Evolutionary conservation across 345 rosid species (phyloP), one percentile per base, ranked within the genome.

Genomic region (Lumnitzera littorea): DNA sequence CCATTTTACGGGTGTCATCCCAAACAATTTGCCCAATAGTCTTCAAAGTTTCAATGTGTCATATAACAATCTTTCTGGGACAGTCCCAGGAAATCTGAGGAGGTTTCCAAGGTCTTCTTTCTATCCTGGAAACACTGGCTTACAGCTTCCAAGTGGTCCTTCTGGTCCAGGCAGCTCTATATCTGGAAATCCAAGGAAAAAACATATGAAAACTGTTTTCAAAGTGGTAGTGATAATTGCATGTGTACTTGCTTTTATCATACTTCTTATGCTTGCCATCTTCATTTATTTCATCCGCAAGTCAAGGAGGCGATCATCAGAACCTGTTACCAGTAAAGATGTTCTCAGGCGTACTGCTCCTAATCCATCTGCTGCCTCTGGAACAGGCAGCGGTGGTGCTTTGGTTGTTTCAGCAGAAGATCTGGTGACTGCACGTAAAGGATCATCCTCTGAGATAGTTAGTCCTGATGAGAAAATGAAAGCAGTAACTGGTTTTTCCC

Each of bases 361-460:
- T 46, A 77, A 73, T 61, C 82, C 91, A 10, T 80, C 94, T 27
- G 81, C 76, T 43, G 43, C 68, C 20, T 65, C 62, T 46, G 76
- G 85, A 51, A 60, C 79, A 1, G 83, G 66, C 13, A 77, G 85
- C 65, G 87, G 86, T 23, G 86, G 86, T 56, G 78, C 86, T 56
- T 68, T 76, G 75, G 78, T 85, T 70, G 84, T 94, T 60, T 87
- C 99, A 53, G 85, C 99, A 10, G 97, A 82, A 67, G 99, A 94
- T 78, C 87, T 89, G 9, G 73, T 80, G 61, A 65, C 95, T 16
- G 73, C 96, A 46, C 74, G 78, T 63, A 94, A 94, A 76, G 96
- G 90, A 51, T 81, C 97, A 15, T 77, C 97, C 16, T 87, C 97
- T 13, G 97, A 74, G 73, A 65, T 87, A 66, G 73, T 83, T 57